These are phyloP conservation scores for Geotrichum carabidarum DNA, from an alignment of 1,139 yeast genomes.

Conservation along the genomic window DNA sequence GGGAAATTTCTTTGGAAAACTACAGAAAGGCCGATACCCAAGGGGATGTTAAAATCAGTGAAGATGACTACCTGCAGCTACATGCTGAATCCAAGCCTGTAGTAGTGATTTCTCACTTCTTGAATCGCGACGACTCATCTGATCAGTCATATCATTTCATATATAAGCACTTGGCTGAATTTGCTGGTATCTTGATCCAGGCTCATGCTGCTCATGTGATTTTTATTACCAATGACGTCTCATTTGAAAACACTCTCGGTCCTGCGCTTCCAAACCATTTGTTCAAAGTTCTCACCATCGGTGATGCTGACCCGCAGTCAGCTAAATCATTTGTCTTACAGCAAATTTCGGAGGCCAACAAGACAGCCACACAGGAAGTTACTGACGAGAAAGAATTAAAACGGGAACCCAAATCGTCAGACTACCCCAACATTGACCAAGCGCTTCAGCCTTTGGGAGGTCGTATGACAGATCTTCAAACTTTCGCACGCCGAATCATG, in stretches of 20 bases:
- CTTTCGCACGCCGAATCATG: conserved; percentile 78
- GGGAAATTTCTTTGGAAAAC: conserved; percentile 57
- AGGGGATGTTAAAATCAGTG: conserved; percentile 43
- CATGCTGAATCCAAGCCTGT: conserved; percentile 88
- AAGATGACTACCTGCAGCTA: conserved; percentile 76
- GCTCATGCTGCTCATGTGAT: conserved; percentile 86
- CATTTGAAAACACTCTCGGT: conserved; percentile 62
- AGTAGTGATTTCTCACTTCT: conserved; percentile 71
- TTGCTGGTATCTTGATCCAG: conserved; percentile 77
- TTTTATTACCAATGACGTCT: conserved; percentile 78
- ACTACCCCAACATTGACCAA: conserved; percentile 41
- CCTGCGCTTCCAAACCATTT: conserved; percentile 77
- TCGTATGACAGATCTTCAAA: conserved; percentile 87
- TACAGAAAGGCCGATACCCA: conserved; percentile 28
- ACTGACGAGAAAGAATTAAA: conserved; percentile 13
- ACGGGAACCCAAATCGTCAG: conserved; percentile 12
- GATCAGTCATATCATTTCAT: conserved; percentile 54
- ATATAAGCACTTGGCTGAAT: conserved; percentile 74
- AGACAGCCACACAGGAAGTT: conserved; percentile 14
- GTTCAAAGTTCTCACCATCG: conserved; percentile 64
- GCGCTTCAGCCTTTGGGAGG: conserved; percentile 83
- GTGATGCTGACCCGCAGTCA: conserved; percentile 73
- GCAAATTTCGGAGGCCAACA: conserved; percentile 42
- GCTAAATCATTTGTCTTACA: conserved; percentile 67
- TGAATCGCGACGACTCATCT: conserved; percentile 47